Evolutionary conservation across 2,329 filamentous ascomycete species (phyloP), one percentile per base, ranked within the genome.

Genomic region (Macrophomina pseudophaseolina): DNA sequence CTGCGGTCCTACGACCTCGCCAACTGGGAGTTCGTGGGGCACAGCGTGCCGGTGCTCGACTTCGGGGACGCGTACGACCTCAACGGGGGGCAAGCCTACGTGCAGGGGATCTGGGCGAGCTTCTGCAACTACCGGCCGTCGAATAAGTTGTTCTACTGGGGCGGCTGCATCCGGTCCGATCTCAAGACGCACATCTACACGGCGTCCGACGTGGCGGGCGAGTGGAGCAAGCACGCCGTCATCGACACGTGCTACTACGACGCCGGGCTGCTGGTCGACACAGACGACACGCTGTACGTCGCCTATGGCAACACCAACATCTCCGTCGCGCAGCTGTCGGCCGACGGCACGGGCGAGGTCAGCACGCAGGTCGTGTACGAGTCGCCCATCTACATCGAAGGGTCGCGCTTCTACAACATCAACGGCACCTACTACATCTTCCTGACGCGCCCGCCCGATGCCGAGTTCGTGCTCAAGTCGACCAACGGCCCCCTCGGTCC

Each of bases 271-370:
- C 72, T 88, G n/a, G 81, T 88, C 40, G 86, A 88, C 59, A 84
- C 86, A 30, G 81, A 88, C 38, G 86, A 87, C 66, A 84, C 81
- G 0, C 85, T 88, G 80, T 88, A 88, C 62, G 82, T 88, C 0
- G 84, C 81, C 0, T 87, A 86, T 69, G 86, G 85, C 4, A 82
- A 79, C 54, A 80, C 74, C 0, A 77, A 82, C 2, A 80, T 88
- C 62, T 76, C 69, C 8, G 80, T 88, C 1, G 83, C 86, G 0
- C 80, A 86, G 70, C 77, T 89, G 2, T 81, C 80, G 16, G 68
- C 73, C 0, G 83, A 87, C 66, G 84, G 82, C 0, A 74, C 84
- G 0, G 78, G 75, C 33, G 74, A 85, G 59, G 80, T 83, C 11
- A 80, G 78, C 51, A 77, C 78, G 0, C 76, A 85, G 67, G 69